These are phyloP conservation scores for Trypanosoma grayi DNA, from an alignment of 208 protist genomes.

Conservation along the genomic window DNA sequence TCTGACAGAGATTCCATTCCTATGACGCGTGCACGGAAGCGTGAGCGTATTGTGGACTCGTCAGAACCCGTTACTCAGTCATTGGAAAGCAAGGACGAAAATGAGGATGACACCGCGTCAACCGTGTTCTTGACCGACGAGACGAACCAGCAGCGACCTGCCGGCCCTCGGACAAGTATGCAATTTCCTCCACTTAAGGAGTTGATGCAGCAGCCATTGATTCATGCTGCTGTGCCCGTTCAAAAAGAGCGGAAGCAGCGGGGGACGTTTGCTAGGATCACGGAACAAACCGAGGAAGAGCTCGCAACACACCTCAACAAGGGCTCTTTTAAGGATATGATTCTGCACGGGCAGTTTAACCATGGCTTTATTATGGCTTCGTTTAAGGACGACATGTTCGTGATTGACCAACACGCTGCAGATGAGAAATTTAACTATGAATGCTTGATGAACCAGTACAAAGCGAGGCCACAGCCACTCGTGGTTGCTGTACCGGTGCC, in stretches of 20 bases:
- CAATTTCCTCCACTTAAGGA: slow-evolving; percentile 31
- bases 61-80: neutral
- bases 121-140: slow-evolving; percentile 38
- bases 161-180: slow-evolving; percentile 27
- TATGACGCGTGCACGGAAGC: neutral
- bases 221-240: neutral
- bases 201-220: slow-evolving; percentile 18
- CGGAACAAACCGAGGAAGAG: slow-evolving; percentile 58
- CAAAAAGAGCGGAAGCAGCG: slow-evolving; percentile 3
- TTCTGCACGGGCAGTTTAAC: slow-evolving; percentile 94
- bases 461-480: slow-evolving; percentile 79
- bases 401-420: slow-evolving; percentile 95
- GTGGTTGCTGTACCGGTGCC: slow-evolving; percentile 64
- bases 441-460: slow-evolving; percentile 63
- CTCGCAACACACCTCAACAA: slow-evolving; percentile 74
- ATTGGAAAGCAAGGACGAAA: neutral
- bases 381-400: slow-evolving; percentile 82
- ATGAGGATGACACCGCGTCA: slow-evolving; percentile 2
- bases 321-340: slow-evolving; percentile 84
- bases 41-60: slow-evolving; percentile 4
- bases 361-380: slow-evolving; percentile 91
- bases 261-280: slow-evolving; percentile 38
- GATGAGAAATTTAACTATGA: slow-evolving; percentile 96
- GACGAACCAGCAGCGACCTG: slow-evolving; percentile 26
- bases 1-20: neutral